Base-by-base conservation (phyloP, 306 rosid species). In the Elaeagnus macrophylla region DNA sequence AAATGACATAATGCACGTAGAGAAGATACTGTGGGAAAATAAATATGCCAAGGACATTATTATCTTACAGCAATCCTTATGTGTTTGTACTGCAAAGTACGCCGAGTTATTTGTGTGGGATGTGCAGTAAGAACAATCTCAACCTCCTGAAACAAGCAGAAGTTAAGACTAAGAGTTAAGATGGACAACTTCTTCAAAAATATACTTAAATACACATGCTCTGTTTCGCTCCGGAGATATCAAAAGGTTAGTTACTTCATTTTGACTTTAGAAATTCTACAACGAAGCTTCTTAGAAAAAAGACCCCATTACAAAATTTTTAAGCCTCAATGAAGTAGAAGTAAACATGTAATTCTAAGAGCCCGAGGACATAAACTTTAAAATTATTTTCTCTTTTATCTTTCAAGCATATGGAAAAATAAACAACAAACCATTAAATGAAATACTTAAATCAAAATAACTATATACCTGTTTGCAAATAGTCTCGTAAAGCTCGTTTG, bases 91-190 rank as follows among this genome's bases (percentile, higher is more conserved):
- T 89, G 97, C 37, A 89, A 76, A 40, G 97, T 89, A 5, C 95
- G 89, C 8, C 97, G 97, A 71, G 85, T 89, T 46, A 89, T 89
- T 83, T 89, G 95, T 13, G 97, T 89, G 61, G 97, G 97, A 79
- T 85, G 97, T 57, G 97, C 97, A 6, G 95, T 89, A 62, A 89
- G 97, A 75, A 89, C 97, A 79, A 89, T 89, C 69, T 85, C 97
- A 64, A 85, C 94, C 74, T 58, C 95, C 97, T 89, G 82, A 42
- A 47, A 36, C 58, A 61, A 76, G 43, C 61, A 16, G 60, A 76
- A 48, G 39, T 20, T 40, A 53, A 44, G 55, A 53, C 19, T 62
- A 16, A 58, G 49, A 55, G 8, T 38, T 64, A 36, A 47, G 54
- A 51, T 20, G 15, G 48, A 44, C 36, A 9, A 39, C 36, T 60